Percentiles rank a stretch among this genome's conserved stretches.
Evolutionary conservation across 352 stramenopile genomes (phyloP).

Genomic region (Phytophthora fragariae): DNA sequence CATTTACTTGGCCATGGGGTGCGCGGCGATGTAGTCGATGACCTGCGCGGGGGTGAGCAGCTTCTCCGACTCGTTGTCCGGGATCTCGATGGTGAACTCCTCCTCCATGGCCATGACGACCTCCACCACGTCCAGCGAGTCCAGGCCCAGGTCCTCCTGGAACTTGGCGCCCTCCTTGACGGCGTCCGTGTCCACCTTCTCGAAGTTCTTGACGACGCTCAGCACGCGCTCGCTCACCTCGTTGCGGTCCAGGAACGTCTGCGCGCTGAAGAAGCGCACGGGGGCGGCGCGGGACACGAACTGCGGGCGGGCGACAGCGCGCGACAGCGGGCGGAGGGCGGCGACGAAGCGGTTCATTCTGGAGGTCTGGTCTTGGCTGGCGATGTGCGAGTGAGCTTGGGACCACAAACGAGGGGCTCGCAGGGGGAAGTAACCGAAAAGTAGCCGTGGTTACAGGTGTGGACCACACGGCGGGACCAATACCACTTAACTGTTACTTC

Average conservation of each 20-base stretch:
- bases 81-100: conserved; percentile 99
- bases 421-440: neutral
- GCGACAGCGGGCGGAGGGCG: conserved; percentile 71
- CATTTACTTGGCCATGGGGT: conserved; percentile 99
- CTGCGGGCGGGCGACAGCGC: conserved; percentile 59
- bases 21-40: conserved; percentile 98
- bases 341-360: conserved; percentile 85
- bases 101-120: conserved; percentile 99
- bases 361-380: conserved; percentile 20
- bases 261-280: conserved; percentile 81
- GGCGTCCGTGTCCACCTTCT: conserved; percentile 98
- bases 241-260: conserved; percentile 89
- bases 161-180: conserved; percentile 94
- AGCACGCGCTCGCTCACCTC: conserved; percentile 98
- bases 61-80: conserved; percentile 99
- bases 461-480: neutral
- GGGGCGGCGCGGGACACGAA: conserved; percentile 38
- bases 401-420: conserved; percentile 35
- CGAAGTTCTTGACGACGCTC: conserved; percentile 99
- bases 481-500: neutral
- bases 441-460: neutral
- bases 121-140: conserved; percentile 97
- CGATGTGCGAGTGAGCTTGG: conserved; percentile 26
- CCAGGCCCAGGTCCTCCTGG: conserved; percentile 98
- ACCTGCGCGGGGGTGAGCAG: conserved; percentile 97